Conservation (phyloP, 139 green algal genomes). For the Limnomonas spitsbergensis region DNA sequence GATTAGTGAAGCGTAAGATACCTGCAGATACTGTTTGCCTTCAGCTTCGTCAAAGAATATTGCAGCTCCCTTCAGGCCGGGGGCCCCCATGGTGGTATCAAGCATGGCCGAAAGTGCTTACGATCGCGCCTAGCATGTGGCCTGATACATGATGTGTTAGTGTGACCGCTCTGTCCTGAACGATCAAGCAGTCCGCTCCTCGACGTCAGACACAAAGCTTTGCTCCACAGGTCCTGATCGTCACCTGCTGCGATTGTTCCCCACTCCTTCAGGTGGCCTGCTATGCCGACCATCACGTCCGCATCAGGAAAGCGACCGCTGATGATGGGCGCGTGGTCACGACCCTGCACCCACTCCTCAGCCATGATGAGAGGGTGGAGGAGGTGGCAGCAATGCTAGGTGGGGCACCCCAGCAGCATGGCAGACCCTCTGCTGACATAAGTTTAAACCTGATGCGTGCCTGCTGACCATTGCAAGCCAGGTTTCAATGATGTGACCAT, state of each 20-base stretch:
- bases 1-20: too few relatives aligned
- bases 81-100: neutral
- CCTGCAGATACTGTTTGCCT: too few relatives aligned
- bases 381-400: conserved; percentile 78
- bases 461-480: too few relatives aligned
- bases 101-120: neutral
- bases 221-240: neutral
- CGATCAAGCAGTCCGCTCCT: neutral
- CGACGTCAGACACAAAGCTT: neutral
- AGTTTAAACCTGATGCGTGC: too few relatives aligned
- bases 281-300: conserved; percentile 64
- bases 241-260: neutral
- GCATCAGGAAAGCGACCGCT: conserved; percentile 30
- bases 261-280: conserved; percentile 65
- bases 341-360: conserved; percentile 37
- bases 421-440: too few relatives aligned
- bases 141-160: neutral
- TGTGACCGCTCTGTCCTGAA: neutral
- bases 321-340: conserved; percentile 40
- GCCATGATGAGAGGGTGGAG: conserved; percentile 29
- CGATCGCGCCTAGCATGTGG: neutral
- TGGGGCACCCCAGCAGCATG: too few relatives aligned
- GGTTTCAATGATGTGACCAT: too few relatives aligned
- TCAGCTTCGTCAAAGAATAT: too few relatives aligned
- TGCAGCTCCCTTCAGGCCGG: too few relatives aligned